Evolutionary conservation across 106 monocot genomes (phyloP).

Genomic region (Amphibolis antarctica): DNA sequence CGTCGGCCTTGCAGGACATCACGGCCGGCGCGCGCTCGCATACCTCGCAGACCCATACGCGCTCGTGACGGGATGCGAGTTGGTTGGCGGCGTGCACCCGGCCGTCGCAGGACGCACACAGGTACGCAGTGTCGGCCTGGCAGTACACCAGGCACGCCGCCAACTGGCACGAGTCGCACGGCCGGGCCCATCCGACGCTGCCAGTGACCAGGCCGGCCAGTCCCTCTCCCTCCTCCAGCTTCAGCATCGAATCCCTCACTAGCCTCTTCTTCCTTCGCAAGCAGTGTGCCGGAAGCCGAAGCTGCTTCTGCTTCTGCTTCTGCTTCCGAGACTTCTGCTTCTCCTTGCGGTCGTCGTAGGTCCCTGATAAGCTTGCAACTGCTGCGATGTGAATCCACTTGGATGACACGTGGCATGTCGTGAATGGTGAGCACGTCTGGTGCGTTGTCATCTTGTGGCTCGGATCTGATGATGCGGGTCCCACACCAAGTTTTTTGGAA

Average conservation of each 20-base stretch:
- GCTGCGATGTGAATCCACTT: neutral
- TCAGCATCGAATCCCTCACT: too few species aligned
- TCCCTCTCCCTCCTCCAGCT: conserved; percentile 3
- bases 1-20: conserved; percentile 24
- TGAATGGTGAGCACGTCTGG: conserved; percentile 2
- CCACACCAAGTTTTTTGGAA: neutral
- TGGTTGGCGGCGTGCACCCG: conserved; percentile 21
- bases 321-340: neutral
- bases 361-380: too few species aligned
- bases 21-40: conserved; percentile 24
- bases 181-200: conserved; percentile 13
- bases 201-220: conserved; percentile 15
- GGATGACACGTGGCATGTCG: conserved; percentile 4
- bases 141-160: conserved; percentile 14
- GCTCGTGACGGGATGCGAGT: conserved; percentile 20
- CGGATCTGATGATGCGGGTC: neutral
- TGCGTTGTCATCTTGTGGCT: conserved; percentile 9
- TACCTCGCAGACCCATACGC: conserved; percentile 26
- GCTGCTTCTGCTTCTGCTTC: neutral
- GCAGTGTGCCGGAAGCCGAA: neutral
- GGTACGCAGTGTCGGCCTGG: conserved; percentile 17
- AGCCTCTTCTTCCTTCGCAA: neutral
- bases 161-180: conserved; percentile 23
- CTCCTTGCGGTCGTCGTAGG: too few species aligned
- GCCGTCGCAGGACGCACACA: conserved; percentile 24